Evolutionary conservation across 1,284 basidiomycete genomes (phyloP).

Genomic region (Moesziomyces parantarcticus): DNA sequence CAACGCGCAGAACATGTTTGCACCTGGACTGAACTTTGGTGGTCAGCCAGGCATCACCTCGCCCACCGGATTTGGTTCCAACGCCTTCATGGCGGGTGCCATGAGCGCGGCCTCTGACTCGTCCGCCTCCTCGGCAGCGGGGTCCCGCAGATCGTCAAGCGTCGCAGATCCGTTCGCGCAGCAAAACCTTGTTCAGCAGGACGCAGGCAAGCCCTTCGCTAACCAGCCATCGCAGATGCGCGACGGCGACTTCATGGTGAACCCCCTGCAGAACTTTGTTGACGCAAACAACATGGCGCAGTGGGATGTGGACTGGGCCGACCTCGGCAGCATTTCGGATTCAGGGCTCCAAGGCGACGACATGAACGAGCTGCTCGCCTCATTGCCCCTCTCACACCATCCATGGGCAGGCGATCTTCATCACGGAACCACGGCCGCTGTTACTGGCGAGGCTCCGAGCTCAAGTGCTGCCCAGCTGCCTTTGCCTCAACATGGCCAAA

Average conservation of each 20-base stretch:
- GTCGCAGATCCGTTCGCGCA: conserved; percentile 11
- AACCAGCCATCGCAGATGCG: conserved; percentile 12
- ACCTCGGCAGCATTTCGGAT: conserved; percentile 36
- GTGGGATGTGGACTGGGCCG: conserved; percentile 42
- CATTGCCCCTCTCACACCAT: conserved; percentile 47
- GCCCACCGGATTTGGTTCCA: conserved; percentile 7
- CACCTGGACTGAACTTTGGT: conserved; percentile 15
- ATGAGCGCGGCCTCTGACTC: conserved; percentile 29
- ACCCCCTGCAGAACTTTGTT: conserved; percentile 25
- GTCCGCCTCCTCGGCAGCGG: conserved; percentile 24
- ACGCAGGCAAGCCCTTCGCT: not conserved
- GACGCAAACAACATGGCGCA: conserved; percentile 14
- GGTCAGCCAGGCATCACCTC: conserved; percentile 19
- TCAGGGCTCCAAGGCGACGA: conserved; percentile 24
- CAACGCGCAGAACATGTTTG: conserved; percentile 10
- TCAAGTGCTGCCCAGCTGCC: conserved; percentile 1
- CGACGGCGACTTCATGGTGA: conserved; percentile 8
- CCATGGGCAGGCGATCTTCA: conserved; percentile 53
- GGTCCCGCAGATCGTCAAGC: conserved; percentile 31
- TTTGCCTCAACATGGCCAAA: conserved; percentile 4
- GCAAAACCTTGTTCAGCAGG: conserved; percentile 22
- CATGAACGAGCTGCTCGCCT: conserved; percentile 31
- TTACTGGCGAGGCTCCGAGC: not conserved
- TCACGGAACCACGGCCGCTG: conserved; percentile 18
- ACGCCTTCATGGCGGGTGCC: conserved; percentile 14